Percentiles rank a stretch among this genome's conserved stretches.
These are phyloP conservation scores for Moesziomyces globuligerus DNA, from an alignment of 1,284 basidiomycete species.

Conservation along the genomic window DNA sequence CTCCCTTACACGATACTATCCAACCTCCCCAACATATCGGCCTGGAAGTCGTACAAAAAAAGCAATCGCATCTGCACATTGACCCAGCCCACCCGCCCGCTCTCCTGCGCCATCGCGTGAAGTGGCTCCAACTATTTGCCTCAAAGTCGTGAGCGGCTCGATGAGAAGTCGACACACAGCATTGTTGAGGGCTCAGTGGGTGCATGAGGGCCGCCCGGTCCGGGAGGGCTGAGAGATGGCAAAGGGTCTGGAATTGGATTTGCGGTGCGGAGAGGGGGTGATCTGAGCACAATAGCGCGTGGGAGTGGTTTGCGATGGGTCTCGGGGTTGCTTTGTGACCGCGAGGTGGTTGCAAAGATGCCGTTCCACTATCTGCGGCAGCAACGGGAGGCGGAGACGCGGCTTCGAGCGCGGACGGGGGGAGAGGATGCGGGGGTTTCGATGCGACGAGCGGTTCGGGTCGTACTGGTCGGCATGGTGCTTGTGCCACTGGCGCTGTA, in stretches of 20 bases:
- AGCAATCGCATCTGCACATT: conserved; percentile 49
- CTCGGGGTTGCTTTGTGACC: not conserved
- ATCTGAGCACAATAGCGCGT: not conserved
- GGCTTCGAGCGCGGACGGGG: not conserved
- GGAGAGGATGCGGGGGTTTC: no score
- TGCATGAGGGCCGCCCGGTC: no score
- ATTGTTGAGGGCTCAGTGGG: no score
- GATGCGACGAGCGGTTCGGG: conserved; percentile 3
- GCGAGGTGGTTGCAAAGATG: conserved; percentile 5
- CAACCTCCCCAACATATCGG: conserved; percentile 21
- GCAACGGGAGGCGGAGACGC: conserved; percentile 4
- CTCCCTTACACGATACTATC: conserved; percentile 37
- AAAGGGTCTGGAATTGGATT: not conserved
- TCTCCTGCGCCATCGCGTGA: not conserved
- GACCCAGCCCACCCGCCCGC: conserved; percentile 13
- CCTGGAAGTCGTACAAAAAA: conserved; percentile 41
- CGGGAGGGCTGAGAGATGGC: no score
- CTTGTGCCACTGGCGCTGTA: conserved; percentile 17
- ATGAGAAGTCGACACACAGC: no score
- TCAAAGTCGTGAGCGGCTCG: no score
- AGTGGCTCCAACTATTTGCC: no score
- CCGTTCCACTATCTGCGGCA: conserved; percentile 23
- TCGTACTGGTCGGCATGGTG: conserved; percentile 6
- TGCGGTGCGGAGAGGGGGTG: no score
- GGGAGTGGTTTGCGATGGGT: not conserved